Evolutionary conservation across 257 asterid species (phyloP).

Genomic region (Penstemon newberryi): DNA sequence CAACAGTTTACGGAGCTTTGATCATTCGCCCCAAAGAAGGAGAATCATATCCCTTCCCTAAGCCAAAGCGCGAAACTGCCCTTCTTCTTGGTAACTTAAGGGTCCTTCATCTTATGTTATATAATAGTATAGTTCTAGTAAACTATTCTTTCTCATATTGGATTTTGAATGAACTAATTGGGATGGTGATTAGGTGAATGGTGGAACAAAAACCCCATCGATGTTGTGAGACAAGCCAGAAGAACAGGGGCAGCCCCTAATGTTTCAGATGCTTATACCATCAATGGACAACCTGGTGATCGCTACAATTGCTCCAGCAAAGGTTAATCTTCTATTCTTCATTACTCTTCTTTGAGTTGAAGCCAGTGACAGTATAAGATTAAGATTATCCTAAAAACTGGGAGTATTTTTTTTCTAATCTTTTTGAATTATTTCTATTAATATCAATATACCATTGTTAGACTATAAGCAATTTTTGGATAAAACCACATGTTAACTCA

Average conservation of each 20-base stretch:
- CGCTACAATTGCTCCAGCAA: constrained; percentile 74
- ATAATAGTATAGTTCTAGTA: not conserved
- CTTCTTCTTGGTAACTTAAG: constrained; percentile 62
- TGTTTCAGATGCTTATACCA: constrained; percentile 79
- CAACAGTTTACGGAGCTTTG: constrained; percentile 83
- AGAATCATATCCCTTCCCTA: constrained; percentile 68
- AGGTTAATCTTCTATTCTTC: constrained; percentile 35
- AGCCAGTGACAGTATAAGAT: no score
- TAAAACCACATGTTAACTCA: no score
- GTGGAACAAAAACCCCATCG: constrained; percentile 91
- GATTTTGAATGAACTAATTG: not conserved
- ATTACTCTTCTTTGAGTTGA: no score
- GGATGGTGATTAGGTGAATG: constrained; percentile 71
- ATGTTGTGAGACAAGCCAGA: constrained; percentile 66
- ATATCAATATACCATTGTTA: no score
- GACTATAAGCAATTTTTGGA: no score
- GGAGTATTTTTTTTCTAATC: no score
- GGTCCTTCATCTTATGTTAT: not conserved
- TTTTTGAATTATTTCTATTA: no score
- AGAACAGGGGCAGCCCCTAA: constrained; percentile 82
- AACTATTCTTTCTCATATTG: not conserved
- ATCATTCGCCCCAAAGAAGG: constrained; percentile 69
- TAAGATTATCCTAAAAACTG: no score
- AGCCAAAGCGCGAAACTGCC: constrained; percentile 68
- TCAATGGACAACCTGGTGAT: constrained; percentile 96